Percentiles rank a stretch among this genome's conserved stretches.
Evolutionary conservation across 306 rosid species (phyloP).

Genomic region (Spatholobus suberectus): DNA sequence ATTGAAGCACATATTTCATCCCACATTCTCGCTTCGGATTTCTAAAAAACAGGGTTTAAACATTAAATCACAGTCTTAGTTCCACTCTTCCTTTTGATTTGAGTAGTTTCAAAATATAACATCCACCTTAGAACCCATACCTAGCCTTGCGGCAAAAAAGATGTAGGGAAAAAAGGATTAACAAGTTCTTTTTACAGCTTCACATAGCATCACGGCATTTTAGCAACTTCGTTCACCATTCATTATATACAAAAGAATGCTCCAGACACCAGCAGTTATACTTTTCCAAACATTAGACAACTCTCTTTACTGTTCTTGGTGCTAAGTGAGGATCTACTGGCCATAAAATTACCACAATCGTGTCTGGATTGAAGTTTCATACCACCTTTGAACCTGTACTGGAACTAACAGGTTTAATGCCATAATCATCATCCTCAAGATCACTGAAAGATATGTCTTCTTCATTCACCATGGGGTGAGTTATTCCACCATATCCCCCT

Average conservation of each 20-base stretch:
- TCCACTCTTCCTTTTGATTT: conserved; percentile 29
- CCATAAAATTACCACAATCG: conserved; percentile 36
- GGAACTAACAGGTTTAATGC: conserved; percentile 47
- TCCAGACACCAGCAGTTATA: conserved; percentile 29
- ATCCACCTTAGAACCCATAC: conserved; percentile 31
- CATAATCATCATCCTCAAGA: conserved; percentile 84
- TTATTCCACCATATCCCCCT: conserved; percentile 49
- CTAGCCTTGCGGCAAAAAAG: conserved; percentile 34
- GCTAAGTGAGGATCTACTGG: conserved; percentile 40
- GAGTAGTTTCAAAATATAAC: conserved; percentile 22
- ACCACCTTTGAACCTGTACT: conserved; percentile 51
- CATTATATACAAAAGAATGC: conserved; percentile 58
- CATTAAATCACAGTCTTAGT: conserved; percentile 23
- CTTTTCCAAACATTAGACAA: conserved; percentile 22
- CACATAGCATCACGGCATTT: conserved; percentile 43
- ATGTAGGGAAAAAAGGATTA: conserved; percentile 3
- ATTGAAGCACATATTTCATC: conserved; percentile 26
- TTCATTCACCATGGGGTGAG: conserved; percentile 55
- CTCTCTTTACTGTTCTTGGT: conserved; percentile 13
- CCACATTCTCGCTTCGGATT: conserved; percentile 2
- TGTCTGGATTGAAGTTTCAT: conserved; percentile 39
- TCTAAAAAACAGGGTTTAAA: not conserved
- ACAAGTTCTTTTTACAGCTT: conserved; percentile 43
- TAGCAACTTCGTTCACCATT: conserved; percentile 36
- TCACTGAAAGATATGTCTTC: conserved; percentile 98